Evolutionary conservation across 192 early-diverging fungal species (phyloP).

Genomic region (Coemansia sp.): DNA sequence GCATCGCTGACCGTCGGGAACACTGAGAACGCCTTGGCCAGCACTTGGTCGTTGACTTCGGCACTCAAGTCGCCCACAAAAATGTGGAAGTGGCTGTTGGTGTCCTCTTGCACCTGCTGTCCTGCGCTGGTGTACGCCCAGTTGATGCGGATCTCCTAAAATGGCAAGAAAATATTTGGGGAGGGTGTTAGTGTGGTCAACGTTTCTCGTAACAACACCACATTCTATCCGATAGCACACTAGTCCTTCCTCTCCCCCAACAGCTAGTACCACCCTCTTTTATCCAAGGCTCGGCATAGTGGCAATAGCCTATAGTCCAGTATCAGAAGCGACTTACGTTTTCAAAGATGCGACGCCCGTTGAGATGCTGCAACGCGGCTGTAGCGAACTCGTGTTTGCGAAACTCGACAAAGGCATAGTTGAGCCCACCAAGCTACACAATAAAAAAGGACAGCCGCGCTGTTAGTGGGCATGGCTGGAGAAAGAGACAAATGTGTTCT

Average conservation of each 20-base stretch:
- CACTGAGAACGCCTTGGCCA: slow-evolving; percentile 69
- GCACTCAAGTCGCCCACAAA: slow-evolving; percentile 92
- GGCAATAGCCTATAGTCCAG: neutral
- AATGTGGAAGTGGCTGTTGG: slow-evolving; percentile 75
- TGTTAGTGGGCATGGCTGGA: neutral
- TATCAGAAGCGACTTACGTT: slow-evolving; percentile 14
- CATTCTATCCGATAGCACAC: neutral
- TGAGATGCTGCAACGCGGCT: slow-evolving; percentile 65
- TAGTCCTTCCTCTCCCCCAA: neutral
- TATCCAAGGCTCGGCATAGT: neutral
- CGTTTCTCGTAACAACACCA: neutral
- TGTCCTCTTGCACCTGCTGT: slow-evolving; percentile 61
- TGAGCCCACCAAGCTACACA: slow-evolving; percentile 61
- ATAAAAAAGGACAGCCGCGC: neutral
- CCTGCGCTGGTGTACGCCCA: slow-evolving; percentile 53
- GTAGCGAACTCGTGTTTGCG: slow-evolving; percentile 69
- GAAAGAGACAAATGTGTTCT: slow-evolving; percentile 8
- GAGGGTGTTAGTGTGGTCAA: neutral
- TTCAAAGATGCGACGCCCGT: slow-evolving; percentile 56
- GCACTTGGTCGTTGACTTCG: slow-evolving; percentile 82
- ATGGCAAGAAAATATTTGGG: neutral
- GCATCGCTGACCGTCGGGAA: slow-evolving; percentile 66
- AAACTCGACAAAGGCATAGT: slow-evolving; percentile 91
- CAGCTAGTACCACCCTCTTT: neutral
- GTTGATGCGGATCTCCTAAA: slow-evolving; percentile 52